Evolutionary conservation across 495 filamentous ascomycete genomes (phyloP), one percentile per base, ranked within the genome.

Genomic region (Podospora pseudocomata): DNA sequence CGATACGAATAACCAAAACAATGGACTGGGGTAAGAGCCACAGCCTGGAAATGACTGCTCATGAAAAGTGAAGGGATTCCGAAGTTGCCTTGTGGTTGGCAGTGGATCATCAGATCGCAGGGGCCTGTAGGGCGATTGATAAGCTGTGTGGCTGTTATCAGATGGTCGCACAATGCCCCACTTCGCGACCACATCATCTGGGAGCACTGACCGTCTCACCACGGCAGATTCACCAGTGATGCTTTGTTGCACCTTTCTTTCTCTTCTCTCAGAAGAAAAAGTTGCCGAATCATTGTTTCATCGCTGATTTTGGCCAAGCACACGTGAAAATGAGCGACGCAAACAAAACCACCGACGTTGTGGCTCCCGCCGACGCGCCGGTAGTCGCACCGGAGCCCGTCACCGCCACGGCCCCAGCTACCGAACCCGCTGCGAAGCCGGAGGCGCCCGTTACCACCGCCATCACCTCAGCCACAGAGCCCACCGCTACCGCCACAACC

Each of bases 401-500:
- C 39, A 49, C 39, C 39, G 39, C 39, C 39, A 39, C 58, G 19
- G 58, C 58, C 6, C 26, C 58, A 23, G 30, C 30, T 7, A 32
- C 30, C 16, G 59, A 20, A 26, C 23, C 59, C 6, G 49, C 49
- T 65, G 9, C 62, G 62, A 56, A 20, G 16, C 20, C 27, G 39
- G 18, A 27, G 23, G 39, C 20, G 6, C 39, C 63, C 0, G 53
- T 18, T 27, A 11, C 39, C 20, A 5, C 59, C 27, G 23, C 59
- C 5, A n/a, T 32, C 5, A 26, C 59, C 20, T 18, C 56, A 58
- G n/a, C 39, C n/a, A 49, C 30, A 30, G 60, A 62, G 5, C 39
- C 63, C n/a, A 49, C 39, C 18, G 19, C 63, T 6, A 7, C 63
- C n/a, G 39, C 63, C 63, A 57, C 63, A 13, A 53, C 44, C 62